These are phyloP conservation scores for Stagonosporopsis rhizophila DNA, from an alignment of 2,329 filamentous ascomycete species.

Conservation along the genomic window DNA sequence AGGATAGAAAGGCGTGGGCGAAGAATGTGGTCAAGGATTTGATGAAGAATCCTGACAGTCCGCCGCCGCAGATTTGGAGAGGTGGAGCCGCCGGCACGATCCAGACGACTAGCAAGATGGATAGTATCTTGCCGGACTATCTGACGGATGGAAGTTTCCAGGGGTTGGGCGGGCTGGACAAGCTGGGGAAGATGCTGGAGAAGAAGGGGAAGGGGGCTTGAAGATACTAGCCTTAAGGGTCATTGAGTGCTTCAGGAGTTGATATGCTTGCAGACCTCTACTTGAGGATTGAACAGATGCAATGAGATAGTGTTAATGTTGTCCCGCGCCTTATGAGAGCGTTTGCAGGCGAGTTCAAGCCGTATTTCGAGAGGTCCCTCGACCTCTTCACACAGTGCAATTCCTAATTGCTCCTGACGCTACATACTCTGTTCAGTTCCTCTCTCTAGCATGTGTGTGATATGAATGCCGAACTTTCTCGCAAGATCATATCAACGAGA, in stretches of 20 bases:
- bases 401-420: background rate
- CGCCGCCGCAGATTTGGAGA: conserved; percentile 20
- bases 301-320: background rate
- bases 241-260: background rate
- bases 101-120: conserved; percentile 10
- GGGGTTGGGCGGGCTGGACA: conserved; percentile 13
- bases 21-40: conserved; percentile 20
- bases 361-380: background rate
- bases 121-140: conserved; percentile 14
- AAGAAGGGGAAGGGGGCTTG: conserved; percentile 6
- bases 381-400: background rate
- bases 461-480: background rate
- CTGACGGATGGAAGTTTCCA: conserved; percentile 16
- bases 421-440: background rate
- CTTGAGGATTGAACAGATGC: background rate
- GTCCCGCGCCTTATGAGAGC: background rate
- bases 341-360: background rate
- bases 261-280: background rate
- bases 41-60: conserved; percentile 14
- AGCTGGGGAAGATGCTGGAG: conserved; percentile 12
- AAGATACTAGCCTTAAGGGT: background rate
- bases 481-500: background rate
- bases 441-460: background rate
- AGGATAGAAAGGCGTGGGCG: conserved; percentile 19
- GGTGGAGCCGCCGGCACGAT: conserved; percentile 15